Conservation (phyloP, 129 eudicot species). For the Saussurea involucrata region DNA sequence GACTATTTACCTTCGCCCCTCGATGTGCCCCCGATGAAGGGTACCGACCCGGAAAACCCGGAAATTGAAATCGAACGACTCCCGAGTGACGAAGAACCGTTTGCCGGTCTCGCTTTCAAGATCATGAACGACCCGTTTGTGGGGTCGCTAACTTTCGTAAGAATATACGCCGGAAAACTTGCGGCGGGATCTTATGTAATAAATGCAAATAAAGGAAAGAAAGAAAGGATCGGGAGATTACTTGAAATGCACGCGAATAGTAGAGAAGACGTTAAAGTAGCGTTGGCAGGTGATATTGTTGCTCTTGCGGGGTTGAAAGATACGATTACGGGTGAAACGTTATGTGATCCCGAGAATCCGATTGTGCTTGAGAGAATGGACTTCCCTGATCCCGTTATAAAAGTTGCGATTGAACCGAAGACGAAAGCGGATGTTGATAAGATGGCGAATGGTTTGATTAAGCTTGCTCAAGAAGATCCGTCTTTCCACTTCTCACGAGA, state of each 20-base stretch:
- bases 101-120: conserved; percentile 91
- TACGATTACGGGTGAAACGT: conserved; percentile 90
- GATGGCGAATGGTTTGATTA: conserved; percentile 81
- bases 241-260: conserved; percentile 98
- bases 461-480: conserved; percentile 99
- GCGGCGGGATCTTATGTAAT: conserved; percentile 81
- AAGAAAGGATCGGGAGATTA: conserved; percentile 92
- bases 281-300: conserved; percentile 88
- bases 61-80: conserved; percentile 47
- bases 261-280: conserved; percentile 80
- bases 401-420: conserved; percentile 97
- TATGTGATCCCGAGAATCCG: conserved; percentile 73
- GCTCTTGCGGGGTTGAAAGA: conserved; percentile 99
- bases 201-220: conserved; percentile 91
- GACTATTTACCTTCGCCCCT: conserved; percentile 88
- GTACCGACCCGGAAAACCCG: conserved; percentile 94
- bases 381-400: conserved; percentile 97
- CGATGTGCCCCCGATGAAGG: conserved; percentile 86
- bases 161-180: conserved; percentile 88
- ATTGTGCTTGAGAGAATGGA: conserved; percentile 94
- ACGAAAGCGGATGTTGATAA: conserved; percentile 96
- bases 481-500: conserved; percentile 97
- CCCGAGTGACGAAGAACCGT: conserved; percentile 77
- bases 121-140: conserved; percentile 94
- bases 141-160: conserved; percentile 90